A percentile compares a stretch with the other conserved stretches of the same genome.
Conservation (phyloP, 78 protist species). For the Emiliania huxleyi region DNA sequence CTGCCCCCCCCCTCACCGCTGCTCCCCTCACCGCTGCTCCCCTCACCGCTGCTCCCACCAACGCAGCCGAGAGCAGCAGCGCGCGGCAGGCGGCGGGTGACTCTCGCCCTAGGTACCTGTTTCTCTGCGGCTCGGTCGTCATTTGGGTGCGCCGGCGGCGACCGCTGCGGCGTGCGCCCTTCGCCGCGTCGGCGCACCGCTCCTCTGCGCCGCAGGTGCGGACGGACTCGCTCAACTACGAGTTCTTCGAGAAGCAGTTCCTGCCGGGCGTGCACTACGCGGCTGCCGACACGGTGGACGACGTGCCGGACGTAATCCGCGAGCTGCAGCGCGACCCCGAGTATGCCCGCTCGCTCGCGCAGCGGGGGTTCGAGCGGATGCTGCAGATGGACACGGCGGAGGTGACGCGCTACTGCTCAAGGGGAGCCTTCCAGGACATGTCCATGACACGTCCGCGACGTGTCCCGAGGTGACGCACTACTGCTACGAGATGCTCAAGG, state of each 20-base stretch:
- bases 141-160: background rate
- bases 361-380: background rate
- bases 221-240: background rate
- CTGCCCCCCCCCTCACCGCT: too few relatives aligned
- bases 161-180: background rate
- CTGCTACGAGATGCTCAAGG: slow-evolving; percentile 11
- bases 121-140: background rate
- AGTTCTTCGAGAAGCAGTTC: slow-evolving; percentile 8
- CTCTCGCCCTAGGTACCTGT: too few relatives aligned
- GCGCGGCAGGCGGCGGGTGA: too few relatives aligned
- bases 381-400: background rate
- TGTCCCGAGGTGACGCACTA: too few relatives aligned
- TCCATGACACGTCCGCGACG: too few relatives aligned
- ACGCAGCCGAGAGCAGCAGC: too few relatives aligned
- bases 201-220: background rate
- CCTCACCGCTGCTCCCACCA: too few relatives aligned
- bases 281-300: background rate
- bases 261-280: slow-evolving; percentile 13
- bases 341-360: background rate
- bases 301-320: background rate
- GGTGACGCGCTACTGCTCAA: background rate
- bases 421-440: too few relatives aligned
- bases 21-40: too few relatives aligned
- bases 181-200: background rate
- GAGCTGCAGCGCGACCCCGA: background rate